Base-by-base conservation (phyloP, 129 eudicot species). In the Pseudognaphalium luteoalbum region DNA sequence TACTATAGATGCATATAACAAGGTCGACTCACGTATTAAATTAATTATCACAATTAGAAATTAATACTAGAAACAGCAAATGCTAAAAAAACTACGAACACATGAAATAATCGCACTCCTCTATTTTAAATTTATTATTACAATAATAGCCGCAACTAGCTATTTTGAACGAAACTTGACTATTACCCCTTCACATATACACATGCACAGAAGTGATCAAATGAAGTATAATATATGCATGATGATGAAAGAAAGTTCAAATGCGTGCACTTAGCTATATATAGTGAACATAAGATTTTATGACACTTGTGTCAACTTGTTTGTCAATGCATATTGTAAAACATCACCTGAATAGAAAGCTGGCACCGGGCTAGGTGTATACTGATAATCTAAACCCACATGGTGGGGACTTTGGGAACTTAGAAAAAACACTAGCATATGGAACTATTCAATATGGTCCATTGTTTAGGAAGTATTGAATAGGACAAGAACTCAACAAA, bases 401-500 rank as follows among this genome's bases (percentile, higher is more conserved):
- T 58, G 77, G 71, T 68, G 83, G 70, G 83, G 83, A 56, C 79
- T 73, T 47, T 17, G 7, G 25, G 28, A 72, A 50, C 30, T 66
- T 58, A 74, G 61, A 79, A 59, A 32, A 67, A 81, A 80, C 80
- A 81, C 60, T 25, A 57, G 72, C 73, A 86, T 71, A 83, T 81
- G 85, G 66, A 83, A 81, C 84, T 75, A 86, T 80, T 69, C 32
- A 76, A 15, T 61, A 87, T 73, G 86, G 89, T 56, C 84, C 88
- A 74, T 72, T 77, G 78, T 66, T 73, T 86, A 82, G 90, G 88
- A 76, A 75, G 82, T 67, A 82, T 50, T 72, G 79, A 73, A 75
- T 71, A 61, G 5, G 83, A 66, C 78, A 84, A 78, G 83, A 83
- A 73, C 78, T 70, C 50, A 78, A 47, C 20, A 30, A 70, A 39